Evolutionary conservation across 2,329 filamentous ascomycete species (phyloP), one percentile per base, ranked within the genome.

Genomic region (Samsoniella hepiali): DNA sequence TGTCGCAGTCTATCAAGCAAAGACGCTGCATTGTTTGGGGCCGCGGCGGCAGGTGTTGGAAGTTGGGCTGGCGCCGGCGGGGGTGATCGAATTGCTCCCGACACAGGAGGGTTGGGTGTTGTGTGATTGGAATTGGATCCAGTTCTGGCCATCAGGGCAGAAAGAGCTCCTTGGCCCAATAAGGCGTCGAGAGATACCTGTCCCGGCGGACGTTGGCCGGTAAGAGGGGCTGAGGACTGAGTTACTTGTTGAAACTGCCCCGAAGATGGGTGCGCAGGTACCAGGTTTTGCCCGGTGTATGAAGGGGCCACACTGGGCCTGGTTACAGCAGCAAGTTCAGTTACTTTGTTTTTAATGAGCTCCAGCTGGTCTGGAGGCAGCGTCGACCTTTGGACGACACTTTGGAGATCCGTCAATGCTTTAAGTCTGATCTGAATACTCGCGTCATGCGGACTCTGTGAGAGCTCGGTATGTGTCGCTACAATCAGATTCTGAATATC

Each of bases 331-430:
- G 75, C 85, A 75, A 97, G 84, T 76, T 88, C 87, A 75, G 89
- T 87, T 76, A 97, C 88, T 84, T 95, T 91, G 74, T 89, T 88
- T 77, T 89, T 91, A 77, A 97, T 90, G 75, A 90, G 86, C 77
- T 90, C 87, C 73, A 97, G 84, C 79, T 96, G 91, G 72, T 93
- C 88, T 70, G 88, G 87, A 65, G 89, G 89, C 74, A 97, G 82
- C 72, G 88, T 88, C 76, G 92, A 90, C 69, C 83, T 88, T 75
- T 91, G 87, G 72, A 97, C 81, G 69, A 83, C 87, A 65, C 69
- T 71, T 79, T 96, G 91, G 67, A 98, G 84, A 76, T 95, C 91
- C 76, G 93, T 81, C 69, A 97, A 85, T 67, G 93, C 92, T 78
- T 91, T 91, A 72, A 97, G 81, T 77, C 90, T 91, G 72, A 86